Conservation (phyloP, 495 filamentous ascomycete genomes). For the Viridothelium virens region DNA sequence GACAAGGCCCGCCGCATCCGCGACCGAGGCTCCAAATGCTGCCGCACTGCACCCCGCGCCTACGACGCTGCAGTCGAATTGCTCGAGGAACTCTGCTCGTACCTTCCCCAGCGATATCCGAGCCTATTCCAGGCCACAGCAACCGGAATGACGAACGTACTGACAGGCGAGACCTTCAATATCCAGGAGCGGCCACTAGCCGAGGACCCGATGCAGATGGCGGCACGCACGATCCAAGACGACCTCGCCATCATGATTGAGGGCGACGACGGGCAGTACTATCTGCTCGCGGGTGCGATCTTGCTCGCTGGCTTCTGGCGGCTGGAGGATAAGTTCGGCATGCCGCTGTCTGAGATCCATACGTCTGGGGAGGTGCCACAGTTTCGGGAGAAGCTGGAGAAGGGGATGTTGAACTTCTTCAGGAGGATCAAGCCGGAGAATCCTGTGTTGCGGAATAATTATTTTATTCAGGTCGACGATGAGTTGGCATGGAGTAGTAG, state of each 20-base stretch:
- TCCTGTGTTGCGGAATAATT: conserved; percentile 37
- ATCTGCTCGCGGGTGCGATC: conserved; percentile 71
- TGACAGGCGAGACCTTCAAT: conserved; percentile 68
- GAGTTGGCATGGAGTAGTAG: conserved; percentile 49
- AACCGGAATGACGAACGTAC: conserved; percentile 61
- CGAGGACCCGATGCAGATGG: conserved; percentile 78
- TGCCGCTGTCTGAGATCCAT: conserved; percentile 78
- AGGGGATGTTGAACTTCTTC: conserved; percentile 43
- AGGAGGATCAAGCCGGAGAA: conserved; percentile 33
- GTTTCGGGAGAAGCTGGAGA: conserved; percentile 68
- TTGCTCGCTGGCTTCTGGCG: conserved; percentile 85
- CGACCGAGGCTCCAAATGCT: conserved; percentile 65
- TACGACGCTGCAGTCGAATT: conserved; percentile 72
- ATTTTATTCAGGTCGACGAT: conserved; percentile 40
- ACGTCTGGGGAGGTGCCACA: conserved; percentile 73
- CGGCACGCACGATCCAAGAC: conserved; percentile 66
- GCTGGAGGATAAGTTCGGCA: conserved; percentile 74
- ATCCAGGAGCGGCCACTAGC: conserved; percentile 40
- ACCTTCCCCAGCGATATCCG: conserved; percentile 78
- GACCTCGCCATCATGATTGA: conserved; percentile 87
- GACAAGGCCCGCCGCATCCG: conserved; percentile 63
- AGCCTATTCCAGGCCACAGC: conserved; percentile 55
- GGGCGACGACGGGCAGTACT: conserved; percentile 69
- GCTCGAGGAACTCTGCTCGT: conserved; percentile 64
- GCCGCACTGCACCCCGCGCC: conserved; percentile 63